Evolutionary conservation across 257 asterid genomes (phyloP).

Genomic region (Vinca minor): DNA sequence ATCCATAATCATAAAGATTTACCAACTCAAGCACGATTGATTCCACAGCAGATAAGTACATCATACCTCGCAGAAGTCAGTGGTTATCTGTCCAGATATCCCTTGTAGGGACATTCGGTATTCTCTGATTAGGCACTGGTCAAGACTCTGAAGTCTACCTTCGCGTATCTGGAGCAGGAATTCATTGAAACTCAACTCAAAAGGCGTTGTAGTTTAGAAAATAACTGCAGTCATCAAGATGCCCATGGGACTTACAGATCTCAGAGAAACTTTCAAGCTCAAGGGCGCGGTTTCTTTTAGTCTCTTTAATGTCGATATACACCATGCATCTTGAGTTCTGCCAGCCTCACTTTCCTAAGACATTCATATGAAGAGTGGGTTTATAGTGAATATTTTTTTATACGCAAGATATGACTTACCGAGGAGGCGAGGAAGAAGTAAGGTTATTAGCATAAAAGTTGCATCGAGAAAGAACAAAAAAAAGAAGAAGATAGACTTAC

Average conservation of each 20-base stretch:
- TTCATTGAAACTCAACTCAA: conserved; percentile 8
- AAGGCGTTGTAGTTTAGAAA: background rate
- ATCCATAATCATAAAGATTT: conserved; percentile 9
- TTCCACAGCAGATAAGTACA: conserved; percentile 4
- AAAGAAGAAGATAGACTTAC: conserved; percentile 33
- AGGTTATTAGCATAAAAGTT: background rate
- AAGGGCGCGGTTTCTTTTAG: conserved; percentile 74
- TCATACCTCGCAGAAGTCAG: conserved; percentile 72
- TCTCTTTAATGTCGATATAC: conserved; percentile 51
- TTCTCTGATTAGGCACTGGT: conserved; percentile 82
- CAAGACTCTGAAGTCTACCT: conserved; percentile 85
- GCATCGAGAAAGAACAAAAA: background rate
- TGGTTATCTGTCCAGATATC: conserved; percentile 45
- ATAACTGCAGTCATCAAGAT: background rate
- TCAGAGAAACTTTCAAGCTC: conserved; percentile 89
- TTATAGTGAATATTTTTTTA: background rate
- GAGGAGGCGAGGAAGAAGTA: background rate
- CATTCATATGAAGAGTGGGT: background rate
- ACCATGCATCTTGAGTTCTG: conserved; percentile 62
- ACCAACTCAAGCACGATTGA: background rate
- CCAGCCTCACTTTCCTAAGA: conserved; percentile 68
- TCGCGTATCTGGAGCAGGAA: conserved; percentile 63
- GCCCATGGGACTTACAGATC: conserved; percentile 57
- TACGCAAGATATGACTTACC: background rate
- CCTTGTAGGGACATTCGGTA: conserved; percentile 87